Base-by-base conservation (phyloP, 768 basidiomycete genomes). In the Rhizopogon rudus region DNA sequence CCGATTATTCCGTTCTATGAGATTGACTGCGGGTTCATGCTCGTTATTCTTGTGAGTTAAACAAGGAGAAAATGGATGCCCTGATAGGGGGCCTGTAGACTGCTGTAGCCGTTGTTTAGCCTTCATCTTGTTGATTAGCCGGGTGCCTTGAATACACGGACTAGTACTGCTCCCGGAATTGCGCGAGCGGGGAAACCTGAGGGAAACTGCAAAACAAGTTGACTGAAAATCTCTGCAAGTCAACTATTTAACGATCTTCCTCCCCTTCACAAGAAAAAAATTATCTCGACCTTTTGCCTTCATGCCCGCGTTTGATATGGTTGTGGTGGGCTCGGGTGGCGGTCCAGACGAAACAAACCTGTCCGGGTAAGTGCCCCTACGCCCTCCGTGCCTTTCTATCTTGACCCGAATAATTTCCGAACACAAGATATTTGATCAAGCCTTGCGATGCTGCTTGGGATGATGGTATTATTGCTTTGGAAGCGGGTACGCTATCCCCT, bases 291-390 rank as follows among this genome's bases (percentile, higher is more conserved):
- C 28, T 7, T 8, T 43, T 5, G 7, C n/a, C 43, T 46, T 57
- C 54, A 81, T 77, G 78, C 71, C 77, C 52, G 63, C 68, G 9
- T 92, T 93, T 67, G 84, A 91, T 67, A 64, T 93, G 60, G 73
- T 92, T 56, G 87, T 88, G 61, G 83, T 93, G 39, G 95, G 86
- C 46, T 82, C 84, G 61, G 92, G 93, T 54, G 95, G 95, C 44
- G 95, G 95, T 48, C 93, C 92, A 7, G 80, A 87, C 62, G 95
- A 98, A 71, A 87, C 86, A 22, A 91, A 98, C 73, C 71, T 97
- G 59, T 91, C 90, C 28, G 87, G 83, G 93, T 93, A 67, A 61
- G 86, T 79, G 12, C 50, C 51, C 41, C 20, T 48, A 44, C 40
- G 40, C 50, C 59, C 25, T 25, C 25, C 52, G 44, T 35, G 48